These are phyloP conservation scores for Thelephora aurantiotincta DNA, from an alignment of 768 basidiomycete genomes.

Conservation along the genomic window DNA sequence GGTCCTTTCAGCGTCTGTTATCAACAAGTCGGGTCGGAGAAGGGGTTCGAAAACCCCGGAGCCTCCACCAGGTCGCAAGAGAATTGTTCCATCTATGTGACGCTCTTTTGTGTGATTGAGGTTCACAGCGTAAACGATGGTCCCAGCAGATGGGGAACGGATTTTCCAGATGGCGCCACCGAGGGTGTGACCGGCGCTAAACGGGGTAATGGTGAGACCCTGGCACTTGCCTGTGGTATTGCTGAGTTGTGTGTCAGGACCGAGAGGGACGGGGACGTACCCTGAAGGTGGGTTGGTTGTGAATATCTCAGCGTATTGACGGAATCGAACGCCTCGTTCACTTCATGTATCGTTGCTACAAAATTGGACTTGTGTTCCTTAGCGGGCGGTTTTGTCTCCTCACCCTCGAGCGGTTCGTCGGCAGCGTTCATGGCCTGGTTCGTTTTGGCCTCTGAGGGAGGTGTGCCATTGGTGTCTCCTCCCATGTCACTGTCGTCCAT, in stretches of 20 bases:
- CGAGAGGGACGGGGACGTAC: constrained; percentile 24
- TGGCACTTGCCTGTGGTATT: constrained; percentile 58
- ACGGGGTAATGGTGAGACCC: constrained; percentile 88
- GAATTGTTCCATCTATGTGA: constrained; percentile 87
- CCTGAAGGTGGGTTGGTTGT: constrained; percentile 89
- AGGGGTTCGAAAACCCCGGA: constrained; percentile 76
- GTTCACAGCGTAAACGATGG: constrained; percentile 88
- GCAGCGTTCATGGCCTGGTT: constrained; percentile 11
- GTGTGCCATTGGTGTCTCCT: constrained; percentile 7
- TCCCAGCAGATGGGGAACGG: constrained; percentile 92
- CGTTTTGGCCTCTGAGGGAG: constrained; percentile 6
- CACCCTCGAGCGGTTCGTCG: constrained; percentile 14
- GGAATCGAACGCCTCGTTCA: constrained; percentile 86
- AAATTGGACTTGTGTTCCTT: constrained; percentile 33
- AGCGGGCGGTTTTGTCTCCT: constrained; percentile 14
- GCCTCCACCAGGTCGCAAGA: constrained; percentile 62
- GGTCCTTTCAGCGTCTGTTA: constrained; percentile 84
- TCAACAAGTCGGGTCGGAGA: constrained; percentile 81
- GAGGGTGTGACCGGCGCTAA: constrained; percentile 87
- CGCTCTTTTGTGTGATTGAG: constrained; percentile 95
- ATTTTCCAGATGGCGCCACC: constrained; percentile 99
- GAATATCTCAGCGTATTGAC: constrained; percentile 90
- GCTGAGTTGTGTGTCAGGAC: not conserved
- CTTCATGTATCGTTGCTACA: constrained; percentile 68
- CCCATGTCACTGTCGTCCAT: constrained; percentile 26